Evolutionary conservation across 345 rosid species (phyloP).

Genomic region (Pelargonium nanum): DNA sequence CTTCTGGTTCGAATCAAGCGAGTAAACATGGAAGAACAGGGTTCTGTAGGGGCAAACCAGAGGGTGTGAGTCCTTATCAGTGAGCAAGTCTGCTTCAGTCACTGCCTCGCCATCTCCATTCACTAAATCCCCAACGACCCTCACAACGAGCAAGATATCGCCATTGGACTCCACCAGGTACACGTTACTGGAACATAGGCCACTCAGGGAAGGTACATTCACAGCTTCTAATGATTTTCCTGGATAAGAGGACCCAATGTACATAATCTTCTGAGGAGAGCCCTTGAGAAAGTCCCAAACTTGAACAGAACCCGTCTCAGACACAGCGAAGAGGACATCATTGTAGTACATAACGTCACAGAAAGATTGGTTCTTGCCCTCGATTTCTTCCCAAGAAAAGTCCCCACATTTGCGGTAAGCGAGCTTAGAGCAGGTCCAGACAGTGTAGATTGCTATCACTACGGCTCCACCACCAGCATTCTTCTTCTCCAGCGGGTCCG

Average conservation of each 20-base stretch:
- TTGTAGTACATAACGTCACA: neutral
- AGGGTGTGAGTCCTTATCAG: slow-evolving; percentile 11
- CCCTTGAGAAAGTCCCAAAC: neutral
- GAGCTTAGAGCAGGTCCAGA: no score
- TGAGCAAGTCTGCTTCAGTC: slow-evolving; percentile 10
- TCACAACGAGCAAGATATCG: slow-evolving; percentile 10
- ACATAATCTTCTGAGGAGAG: neutral
- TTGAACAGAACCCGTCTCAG: neutral
- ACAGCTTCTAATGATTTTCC: neutral
- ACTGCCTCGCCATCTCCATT: slow-evolving; percentile 3
- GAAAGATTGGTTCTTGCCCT: no score
- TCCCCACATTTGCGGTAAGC: no score
- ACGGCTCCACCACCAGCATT: no score
- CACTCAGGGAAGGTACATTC: neutral
- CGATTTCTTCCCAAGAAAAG: no score
- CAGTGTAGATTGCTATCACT: no score
- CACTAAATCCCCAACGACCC: slow-evolving; percentile 12
- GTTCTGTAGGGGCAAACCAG: slow-evolving; percentile 14
- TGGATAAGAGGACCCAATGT: neutral
- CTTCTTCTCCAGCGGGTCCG: no score
- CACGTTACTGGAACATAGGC: neutral
- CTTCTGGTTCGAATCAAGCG: slow-evolving; percentile 1
- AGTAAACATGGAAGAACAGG: slow-evolving; percentile 6
- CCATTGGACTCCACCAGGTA: slow-evolving; percentile 14
- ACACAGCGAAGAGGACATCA: neutral